Evolutionary conservation across 148 eudicot genomes (phyloP).

Genomic region (Arctostaphylos glauca): DNA sequence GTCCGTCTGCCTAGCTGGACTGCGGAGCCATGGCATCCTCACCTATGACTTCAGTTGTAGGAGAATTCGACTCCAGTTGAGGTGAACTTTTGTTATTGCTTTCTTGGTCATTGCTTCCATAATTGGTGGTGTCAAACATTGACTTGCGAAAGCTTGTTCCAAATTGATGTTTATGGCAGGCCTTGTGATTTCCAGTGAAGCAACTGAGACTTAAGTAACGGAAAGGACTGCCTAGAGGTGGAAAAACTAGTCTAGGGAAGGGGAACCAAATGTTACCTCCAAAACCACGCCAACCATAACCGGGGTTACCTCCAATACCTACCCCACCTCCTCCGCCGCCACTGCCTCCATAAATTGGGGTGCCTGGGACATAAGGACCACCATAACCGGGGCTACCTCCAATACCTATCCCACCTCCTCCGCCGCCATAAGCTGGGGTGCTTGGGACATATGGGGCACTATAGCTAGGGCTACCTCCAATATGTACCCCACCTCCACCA

Average conservation of each 20-base stretch:
- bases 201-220: not conserved
- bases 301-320: not conserved
- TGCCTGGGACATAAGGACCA: not conserved
- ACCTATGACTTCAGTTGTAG: not conserved
- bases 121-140: not conserved
- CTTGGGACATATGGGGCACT: not conserved
- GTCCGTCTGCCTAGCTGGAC: not conserved
- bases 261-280: not conserved
- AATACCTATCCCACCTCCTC: not conserved
- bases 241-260: not conserved
- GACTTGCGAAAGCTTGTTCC: not conserved
- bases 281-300: not conserved
- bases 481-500: not conserved
- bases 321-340: not conserved
- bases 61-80: not conserved
- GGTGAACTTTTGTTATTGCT: not conserved
- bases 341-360: not conserved
- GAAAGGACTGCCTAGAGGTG: not conserved
- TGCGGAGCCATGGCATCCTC: slow-evolving; percentile 4
- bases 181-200: not conserved
- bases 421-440: not conserved
- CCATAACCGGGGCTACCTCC: not conserved
- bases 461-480: not conserved
- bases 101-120: not conserved
- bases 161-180: not conserved